Evolutionary conservation across 2,329 filamentous ascomycete genomes (phyloP), one percentile per base, ranked within the genome.

Genomic region (Diaporthe ilicicola): DNA sequence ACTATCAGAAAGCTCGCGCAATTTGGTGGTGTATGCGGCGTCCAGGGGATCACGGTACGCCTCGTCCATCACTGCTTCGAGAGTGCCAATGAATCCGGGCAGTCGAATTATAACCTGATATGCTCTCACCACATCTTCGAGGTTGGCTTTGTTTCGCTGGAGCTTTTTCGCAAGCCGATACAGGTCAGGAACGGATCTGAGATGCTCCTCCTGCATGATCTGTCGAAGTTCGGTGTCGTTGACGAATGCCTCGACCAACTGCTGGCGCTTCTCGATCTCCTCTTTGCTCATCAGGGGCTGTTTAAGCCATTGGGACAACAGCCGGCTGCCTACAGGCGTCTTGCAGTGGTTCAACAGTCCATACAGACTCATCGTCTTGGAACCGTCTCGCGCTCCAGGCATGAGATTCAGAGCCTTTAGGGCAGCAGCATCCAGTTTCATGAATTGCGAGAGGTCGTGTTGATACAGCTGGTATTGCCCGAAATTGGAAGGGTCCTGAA

Each of bases 381-480:
- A 89, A 2, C 96, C 96, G 78, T 99, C 96, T 74, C 94, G 91
- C 0, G 94, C 94, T 6, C 96, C 95, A 6, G 96, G 97, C 95
- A 99, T 98, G 46, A 99, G 88, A 77, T 99, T 99, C 67, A 99
- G 87, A 0, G 96, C 96, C 77, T 97, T 95, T 53, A 99, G 85
- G 0, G 96, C 96, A 1, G 96, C 94, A 0, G 97, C 94, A 81
- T 99, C 96, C 5, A 99, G 87, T 82, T 98, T 99, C 96, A 99
- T 99, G 80, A 94, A 99, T 77, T 99, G 95, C 2, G 95, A 92
- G 54, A 99, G 84, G 78, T 99, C 96, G 81, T 99, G 96, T 81
- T 99, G 96, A 78, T 98, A 99, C 19, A 99, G 88, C 80, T 95
- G 94, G 78, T 97, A 99, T 79, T 99, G 95, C 3, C 97, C 96